These are phyloP conservation scores for Lachnellula occidentalis DNA, from an alignment of 2,329 filamentous ascomycete genomes.

Conservation along the genomic window DNA sequence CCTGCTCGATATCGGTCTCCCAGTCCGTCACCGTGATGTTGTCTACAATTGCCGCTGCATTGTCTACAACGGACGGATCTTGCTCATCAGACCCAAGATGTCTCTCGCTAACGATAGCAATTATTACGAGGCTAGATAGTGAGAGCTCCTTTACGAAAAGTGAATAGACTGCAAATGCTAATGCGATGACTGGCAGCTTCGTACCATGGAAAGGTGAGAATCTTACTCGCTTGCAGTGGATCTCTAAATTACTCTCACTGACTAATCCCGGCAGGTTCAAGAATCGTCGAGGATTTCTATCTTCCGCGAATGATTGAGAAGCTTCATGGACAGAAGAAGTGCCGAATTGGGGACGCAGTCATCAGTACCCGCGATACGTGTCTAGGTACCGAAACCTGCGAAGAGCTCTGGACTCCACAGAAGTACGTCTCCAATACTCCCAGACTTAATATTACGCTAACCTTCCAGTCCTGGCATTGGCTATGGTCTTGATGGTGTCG, in stretches of 20 bases:
- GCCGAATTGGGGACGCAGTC: slow-evolving; percentile 53
- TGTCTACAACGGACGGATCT: slow-evolving; percentile 58
- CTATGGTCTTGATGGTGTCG: slow-evolving; percentile 64
- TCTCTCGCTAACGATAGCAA: slow-evolving; percentile 68
- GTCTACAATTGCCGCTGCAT: slow-evolving; percentile 65
- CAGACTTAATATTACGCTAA: too few relatives aligned
- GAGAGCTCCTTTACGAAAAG: too few relatives aligned
- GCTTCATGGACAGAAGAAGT: background rate
- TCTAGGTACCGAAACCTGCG: slow-evolving; percentile 61
- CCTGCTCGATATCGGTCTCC: slow-evolving; percentile 55
- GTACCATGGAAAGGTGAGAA: too few relatives aligned
- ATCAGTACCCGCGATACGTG: slow-evolving; percentile 53
- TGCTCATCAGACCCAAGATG: slow-evolving; percentile 68
- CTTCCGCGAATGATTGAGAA: slow-evolving; percentile 44
- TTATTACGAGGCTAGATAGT: slow-evolving; percentile 52
- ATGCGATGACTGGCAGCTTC: too few relatives aligned
- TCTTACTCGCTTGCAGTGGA: too few relatives aligned
- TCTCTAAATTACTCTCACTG: background rate
- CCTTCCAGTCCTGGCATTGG: slow-evolving; percentile 38
- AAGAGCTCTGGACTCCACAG: slow-evolving; percentile 54
- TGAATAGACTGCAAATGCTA: too few relatives aligned
- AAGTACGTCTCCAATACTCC: too few relatives aligned
- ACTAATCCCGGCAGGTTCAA: slow-evolving; percentile 35
- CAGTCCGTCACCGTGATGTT: slow-evolving; percentile 55
- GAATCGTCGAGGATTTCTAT: slow-evolving; percentile 58